Base-by-base conservation (phyloP, 371 early-diverging fungal species). In the Rhizopus sp. region DNA sequence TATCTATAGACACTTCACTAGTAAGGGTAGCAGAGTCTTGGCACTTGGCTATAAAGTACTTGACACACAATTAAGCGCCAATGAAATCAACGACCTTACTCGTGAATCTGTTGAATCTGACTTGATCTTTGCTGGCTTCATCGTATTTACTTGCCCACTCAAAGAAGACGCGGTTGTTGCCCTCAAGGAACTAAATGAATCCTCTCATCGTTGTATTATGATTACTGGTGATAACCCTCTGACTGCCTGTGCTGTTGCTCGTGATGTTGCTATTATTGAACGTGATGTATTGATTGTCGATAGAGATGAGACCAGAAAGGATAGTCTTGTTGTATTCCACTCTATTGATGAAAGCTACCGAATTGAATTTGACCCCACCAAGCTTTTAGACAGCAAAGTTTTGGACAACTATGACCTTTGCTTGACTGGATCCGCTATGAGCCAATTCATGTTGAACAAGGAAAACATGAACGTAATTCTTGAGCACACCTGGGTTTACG, bases 221-320 rank as follows among this genome's bases (percentile, higher is more conserved):
- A 99, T 99, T 62, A 99, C 99, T 15, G 99, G 99, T 60, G 99
- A 99, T 72, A 99, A 99, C 61, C 91, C 96, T 4, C 78, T 99
- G 56, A 99, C 99, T 0, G 99, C 99, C 0, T 89, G 93, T 57
- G 96, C 96, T 69, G 98, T 99, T 50, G 99, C 99, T 16, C 86
- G 88, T 45, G 91, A 98, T 69, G 92, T 99, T 8, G 90, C 88
- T 42, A 97, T 99, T 76, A 87, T 93, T 41, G 87, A 88, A 50
- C 88, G 93, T 40, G 87, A 88, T 34, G 94, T 91, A 15, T 81
- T 97, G 64, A 91, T 98, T 55, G 82, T 92, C 32, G 98, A 98
- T 68, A 76, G 83, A 15, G 78, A 82, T 44, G 87, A 88, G 50
- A 78, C 72, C 41, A 80, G 70, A 45, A 57, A 67, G 9, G 73